Conservation (phyloP, 352 stramenopile genomes). For the Stramenopiles sp. region DNA sequence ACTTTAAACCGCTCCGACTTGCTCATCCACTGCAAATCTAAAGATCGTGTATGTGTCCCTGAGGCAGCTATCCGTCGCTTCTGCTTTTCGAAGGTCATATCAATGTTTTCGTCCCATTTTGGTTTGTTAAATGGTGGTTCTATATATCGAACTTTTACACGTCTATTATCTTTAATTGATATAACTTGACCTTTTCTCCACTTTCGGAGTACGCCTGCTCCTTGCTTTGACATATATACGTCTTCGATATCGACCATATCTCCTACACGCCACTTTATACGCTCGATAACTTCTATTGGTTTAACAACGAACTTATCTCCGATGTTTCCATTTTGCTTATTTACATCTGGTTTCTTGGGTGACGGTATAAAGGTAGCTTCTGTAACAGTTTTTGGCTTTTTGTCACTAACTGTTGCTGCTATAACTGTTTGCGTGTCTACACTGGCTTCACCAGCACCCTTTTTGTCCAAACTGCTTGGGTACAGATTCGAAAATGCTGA, state of each 20-base stretch:
- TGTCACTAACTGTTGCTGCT: background rate
- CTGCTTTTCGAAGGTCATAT: background rate
- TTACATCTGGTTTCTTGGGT: background rate
- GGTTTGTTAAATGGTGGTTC: background rate
- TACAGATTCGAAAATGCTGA: background rate
- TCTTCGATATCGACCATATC: background rate
- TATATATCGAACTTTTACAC: background rate
- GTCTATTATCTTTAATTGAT: background rate
- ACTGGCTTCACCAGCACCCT: background rate
- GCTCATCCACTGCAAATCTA: background rate
- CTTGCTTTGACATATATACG: background rate
- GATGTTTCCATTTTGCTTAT: background rate
- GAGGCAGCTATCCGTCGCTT: background rate
- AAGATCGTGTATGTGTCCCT: background rate
- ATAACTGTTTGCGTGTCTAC: background rate
- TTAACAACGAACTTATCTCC: background rate
- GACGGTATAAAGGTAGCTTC: background rate
- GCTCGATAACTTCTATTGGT: background rate
- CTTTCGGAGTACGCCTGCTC: background rate
- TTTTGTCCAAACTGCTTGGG: background rate
- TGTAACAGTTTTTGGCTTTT: background rate
- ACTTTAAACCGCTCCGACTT: background rate
- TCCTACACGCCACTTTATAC: background rate
- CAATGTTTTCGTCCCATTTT: background rate
- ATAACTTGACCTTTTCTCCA: background rate